A percentile compares a stretch with the other conserved stretches of the same genome.
phyloP scores from a whole-genome alignment of 2,329 filamentous ascomycete species.

The Aureobasidium namibiae region DNA sequence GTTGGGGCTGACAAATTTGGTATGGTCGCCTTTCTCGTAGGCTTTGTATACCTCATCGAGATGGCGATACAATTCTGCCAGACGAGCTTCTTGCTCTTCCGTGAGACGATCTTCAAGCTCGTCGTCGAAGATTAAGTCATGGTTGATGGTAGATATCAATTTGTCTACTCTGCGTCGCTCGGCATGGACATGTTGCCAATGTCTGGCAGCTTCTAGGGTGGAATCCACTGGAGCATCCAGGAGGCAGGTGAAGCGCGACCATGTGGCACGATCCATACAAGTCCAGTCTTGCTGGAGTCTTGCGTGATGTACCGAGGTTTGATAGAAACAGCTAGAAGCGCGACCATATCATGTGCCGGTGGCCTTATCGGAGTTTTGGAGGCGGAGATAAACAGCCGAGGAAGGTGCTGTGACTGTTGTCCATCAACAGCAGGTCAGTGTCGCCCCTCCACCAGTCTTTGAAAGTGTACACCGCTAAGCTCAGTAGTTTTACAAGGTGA shows the following conservation, averaged over 20 bases:
- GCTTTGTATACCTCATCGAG: background rate
- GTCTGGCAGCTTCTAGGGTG: background rate
- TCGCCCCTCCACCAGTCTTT: background rate
- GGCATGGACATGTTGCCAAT: background rate
- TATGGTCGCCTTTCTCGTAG: background rate
- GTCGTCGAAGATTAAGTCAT: background rate
- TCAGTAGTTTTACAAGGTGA: background rate
- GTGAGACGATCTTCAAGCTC: too few species aligned
- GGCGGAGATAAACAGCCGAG: background rate
- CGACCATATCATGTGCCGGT: background rate
- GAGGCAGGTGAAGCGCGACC: background rate
- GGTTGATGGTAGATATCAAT: background rate
- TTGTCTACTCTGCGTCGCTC: background rate
- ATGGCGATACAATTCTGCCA: background rate
- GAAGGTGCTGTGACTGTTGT: too few species aligned
- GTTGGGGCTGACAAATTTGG: background rate
- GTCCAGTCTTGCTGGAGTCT: background rate
- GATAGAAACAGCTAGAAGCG: too few species aligned
- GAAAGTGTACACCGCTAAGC: background rate
- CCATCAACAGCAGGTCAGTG: background rate
- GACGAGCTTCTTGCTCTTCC: background rate
- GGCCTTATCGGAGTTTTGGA: background rate
- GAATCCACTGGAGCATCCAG: background rate
- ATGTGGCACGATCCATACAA: background rate
- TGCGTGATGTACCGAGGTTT: background rate